These are phyloP conservation scores for Carpinus viminea DNA, from an alignment of 306 rosid species.

Conservation along the genomic window DNA sequence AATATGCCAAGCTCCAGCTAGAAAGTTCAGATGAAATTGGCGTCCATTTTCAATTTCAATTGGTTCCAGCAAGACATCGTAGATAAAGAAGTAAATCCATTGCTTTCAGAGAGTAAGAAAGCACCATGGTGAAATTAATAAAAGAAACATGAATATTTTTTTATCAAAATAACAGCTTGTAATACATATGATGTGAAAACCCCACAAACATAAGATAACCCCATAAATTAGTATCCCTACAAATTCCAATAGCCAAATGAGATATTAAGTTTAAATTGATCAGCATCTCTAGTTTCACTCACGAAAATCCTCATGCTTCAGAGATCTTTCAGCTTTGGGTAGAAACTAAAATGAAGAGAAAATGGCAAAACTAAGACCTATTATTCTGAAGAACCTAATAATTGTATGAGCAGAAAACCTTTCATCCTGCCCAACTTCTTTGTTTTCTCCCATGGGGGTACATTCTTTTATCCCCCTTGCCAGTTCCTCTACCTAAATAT, in stretches of 20 bases:
- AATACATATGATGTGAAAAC: neutral
- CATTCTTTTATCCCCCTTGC: slow-evolving; percentile 26
- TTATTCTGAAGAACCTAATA: slow-evolving; percentile 25
- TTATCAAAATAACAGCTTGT: neutral
- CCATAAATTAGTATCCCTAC: neutral
- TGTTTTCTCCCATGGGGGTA: slow-evolving; percentile 12
- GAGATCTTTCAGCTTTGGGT: slow-evolving; percentile 16
- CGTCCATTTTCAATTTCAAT: neutral
- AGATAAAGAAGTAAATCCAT: neutral
- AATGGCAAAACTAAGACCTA: slow-evolving; percentile 20
- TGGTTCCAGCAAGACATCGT: neutral
- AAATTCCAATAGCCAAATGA: neutral
- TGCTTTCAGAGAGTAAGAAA: neutral
- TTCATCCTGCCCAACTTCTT: slow-evolving; percentile 41
- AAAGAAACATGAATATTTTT: neutral
- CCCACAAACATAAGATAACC: neutral
- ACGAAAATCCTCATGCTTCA: neutral
- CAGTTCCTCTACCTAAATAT: slow-evolving; percentile 34
- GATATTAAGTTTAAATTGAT: neutral
- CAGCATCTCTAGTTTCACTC: slow-evolving; percentile 22
- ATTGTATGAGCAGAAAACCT: slow-evolving; percentile 38
- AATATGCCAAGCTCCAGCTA: neutral
- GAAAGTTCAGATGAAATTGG: neutral
- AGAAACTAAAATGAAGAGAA: slow-evolving; percentile 18
- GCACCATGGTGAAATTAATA: neutral